These are phyloP conservation scores for Intubia oerlemansii DNA, from an alignment of 2,329 filamentous ascomycete genomes.

Conservation along the genomic window DNA sequence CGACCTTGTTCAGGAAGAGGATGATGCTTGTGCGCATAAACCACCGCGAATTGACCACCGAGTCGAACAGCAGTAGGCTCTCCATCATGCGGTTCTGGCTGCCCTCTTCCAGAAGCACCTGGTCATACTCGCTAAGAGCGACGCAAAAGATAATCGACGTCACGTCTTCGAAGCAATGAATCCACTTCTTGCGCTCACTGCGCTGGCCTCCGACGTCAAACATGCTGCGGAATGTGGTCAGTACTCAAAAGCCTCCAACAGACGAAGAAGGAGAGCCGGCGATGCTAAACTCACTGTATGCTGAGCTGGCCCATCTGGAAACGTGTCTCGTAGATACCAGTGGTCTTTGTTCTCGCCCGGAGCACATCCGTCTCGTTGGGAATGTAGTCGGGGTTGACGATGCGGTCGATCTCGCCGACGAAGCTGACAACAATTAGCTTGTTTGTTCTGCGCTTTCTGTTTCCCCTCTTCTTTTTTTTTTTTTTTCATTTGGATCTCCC, in stretches of 20 bases:
- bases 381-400: slow-evolving; percentile 65
- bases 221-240: too few species aligned
- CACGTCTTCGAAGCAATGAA: slow-evolving; percentile 98
- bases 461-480: too few species aligned
- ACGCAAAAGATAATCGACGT: slow-evolving; percentile 99
- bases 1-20: slow-evolving; percentile 95
- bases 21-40: slow-evolving; percentile 99
- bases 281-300: slow-evolving; percentile 77
- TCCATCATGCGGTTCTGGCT: slow-evolving; percentile 99
- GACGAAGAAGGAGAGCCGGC: too few species aligned
- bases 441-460: too few species aligned
- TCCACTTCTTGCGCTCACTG: slow-evolving; percentile 99
- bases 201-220: slow-evolving; percentile 95
- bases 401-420: slow-evolving; percentile 79
- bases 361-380: slow-evolving; percentile 90
- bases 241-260: too few species aligned
- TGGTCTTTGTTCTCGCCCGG: slow-evolving; percentile 90
- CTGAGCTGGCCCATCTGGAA: slow-evolving; percentile 98
- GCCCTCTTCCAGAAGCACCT: slow-evolving; percentile 88
- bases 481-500: too few species aligned
- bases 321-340: slow-evolving; percentile 94
- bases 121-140: slow-evolving; percentile 92
- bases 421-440: slow-evolving; percentile 45
- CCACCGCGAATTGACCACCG: slow-evolving; percentile 96
- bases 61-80: slow-evolving; percentile 87